A percentile compares a stretch with the other conserved stretches of the same genome.
Conservation (phyloP, 2,329 filamentous ascomycete species). For the Tolypocladium endophyticum region DNA sequence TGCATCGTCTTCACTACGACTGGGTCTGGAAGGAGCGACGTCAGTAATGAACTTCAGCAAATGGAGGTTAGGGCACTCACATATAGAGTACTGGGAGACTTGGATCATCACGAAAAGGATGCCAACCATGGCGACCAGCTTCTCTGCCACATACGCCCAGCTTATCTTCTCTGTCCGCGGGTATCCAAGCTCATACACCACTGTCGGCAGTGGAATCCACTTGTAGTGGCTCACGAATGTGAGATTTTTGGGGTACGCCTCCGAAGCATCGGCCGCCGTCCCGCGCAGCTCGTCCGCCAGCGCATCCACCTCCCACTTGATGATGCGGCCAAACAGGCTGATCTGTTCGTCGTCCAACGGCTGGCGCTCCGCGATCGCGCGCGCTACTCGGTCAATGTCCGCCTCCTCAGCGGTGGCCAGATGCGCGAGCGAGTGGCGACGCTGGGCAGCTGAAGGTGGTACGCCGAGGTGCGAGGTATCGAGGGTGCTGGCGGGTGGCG, state of each 20-base stretch:
- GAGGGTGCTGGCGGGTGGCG: conserved; percentile 28
- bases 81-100: conserved; percentile 66
- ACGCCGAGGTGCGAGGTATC: conserved; percentile 33
- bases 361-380: conserved; percentile 49
- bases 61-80: conserved; percentile 11
- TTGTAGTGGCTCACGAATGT: conserved; percentile 55
- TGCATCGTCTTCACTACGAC: conserved; percentile 56
- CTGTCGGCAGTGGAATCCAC: conserved; percentile 64
- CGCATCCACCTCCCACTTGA: conserved; percentile 56
- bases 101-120: conserved; percentile 71
- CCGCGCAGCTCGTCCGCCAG: conserved; percentile 55
- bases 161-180: conserved; percentile 57
- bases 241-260: conserved; percentile 59
- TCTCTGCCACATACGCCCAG: conserved; percentile 67
- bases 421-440: conserved; percentile 28
- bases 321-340: conserved; percentile 50
- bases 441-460: conserved; percentile 30
- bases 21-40: conserved; percentile 36
- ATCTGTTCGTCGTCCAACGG: conserved; percentile 54
- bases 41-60: conserved; percentile 1
- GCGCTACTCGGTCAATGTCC: conserved; percentile 50
- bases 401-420: conserved; percentile 24
- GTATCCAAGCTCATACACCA: conserved; percentile 73
- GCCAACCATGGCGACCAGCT: conserved; percentile 58
- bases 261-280: conserved; percentile 39